Evolutionary conservation across 805 yeast species (phyloP).

Genomic region (Starmera dryadoides): DNA sequence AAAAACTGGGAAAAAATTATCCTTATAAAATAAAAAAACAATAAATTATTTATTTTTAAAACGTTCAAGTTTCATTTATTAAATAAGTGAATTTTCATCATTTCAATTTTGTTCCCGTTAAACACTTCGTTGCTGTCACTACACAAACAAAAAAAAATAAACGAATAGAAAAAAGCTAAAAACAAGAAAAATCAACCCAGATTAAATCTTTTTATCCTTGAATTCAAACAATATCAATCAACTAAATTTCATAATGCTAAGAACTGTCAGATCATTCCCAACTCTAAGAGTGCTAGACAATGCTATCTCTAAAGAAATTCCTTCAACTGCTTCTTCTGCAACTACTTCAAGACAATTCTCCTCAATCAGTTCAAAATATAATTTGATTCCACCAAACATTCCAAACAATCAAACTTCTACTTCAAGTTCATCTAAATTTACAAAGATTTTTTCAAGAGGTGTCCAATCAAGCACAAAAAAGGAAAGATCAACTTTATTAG

Average conservation of each 20-base stretch:
- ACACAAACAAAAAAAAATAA: no score
- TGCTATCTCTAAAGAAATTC: slow-evolving; percentile 5
- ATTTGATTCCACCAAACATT: slow-evolving; percentile 15
- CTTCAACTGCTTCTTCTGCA: not conserved
- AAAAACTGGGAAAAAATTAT: no score
- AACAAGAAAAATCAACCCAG: no score
- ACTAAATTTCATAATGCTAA: slow-evolving; percentile 11
- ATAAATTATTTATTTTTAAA: no score
- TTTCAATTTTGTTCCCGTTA: no score
- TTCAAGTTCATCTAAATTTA: not conserved
- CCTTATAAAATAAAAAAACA: no score
- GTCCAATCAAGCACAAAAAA: slow-evolving; percentile 24
- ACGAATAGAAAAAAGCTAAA: no score
- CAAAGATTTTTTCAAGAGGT: slow-evolving; percentile 10
- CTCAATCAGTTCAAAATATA: slow-evolving; percentile 10
- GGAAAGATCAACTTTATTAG: slow-evolving; percentile 18
- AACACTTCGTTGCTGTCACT: no score
- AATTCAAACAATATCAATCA: no score
- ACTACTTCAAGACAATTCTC: slow-evolving; percentile 7
- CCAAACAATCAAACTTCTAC: slow-evolving; percentile 11
- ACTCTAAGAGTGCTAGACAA: slow-evolving; percentile 13
- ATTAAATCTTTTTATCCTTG: no score
- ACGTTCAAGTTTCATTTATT: no score
- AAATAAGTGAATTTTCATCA: no score
- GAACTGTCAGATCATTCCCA: slow-evolving; percentile 23